phyloP scores from a whole-genome alignment of 2,329 filamentous ascomycete genomes.

The Pseudogymnoascus destructans region DNA sequence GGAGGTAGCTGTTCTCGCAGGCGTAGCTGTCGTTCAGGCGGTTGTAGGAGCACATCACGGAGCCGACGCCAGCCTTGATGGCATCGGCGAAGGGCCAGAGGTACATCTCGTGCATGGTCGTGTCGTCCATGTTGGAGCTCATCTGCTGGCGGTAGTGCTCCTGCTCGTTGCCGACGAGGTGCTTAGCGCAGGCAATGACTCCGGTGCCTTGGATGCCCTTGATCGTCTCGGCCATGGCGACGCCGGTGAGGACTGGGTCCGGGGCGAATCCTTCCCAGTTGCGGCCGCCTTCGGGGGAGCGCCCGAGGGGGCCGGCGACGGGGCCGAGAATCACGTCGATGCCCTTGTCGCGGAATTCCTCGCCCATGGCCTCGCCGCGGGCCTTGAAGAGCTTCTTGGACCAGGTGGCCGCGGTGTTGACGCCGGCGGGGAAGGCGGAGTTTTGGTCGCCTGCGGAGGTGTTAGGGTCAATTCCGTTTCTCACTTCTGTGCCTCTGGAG shows the following conservation, averaged over 20 bases:
- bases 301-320: constrained; percentile 60
- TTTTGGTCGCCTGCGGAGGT: constrained; percentile 47
- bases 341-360: constrained; percentile 62
- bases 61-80: constrained; percentile 61
- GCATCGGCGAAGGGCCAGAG: constrained; percentile 43
- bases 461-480: constrained; percentile 51
- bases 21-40: constrained; percentile 69
- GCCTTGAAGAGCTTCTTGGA: constrained; percentile 58
- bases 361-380: constrained; percentile 53
- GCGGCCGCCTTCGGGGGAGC: constrained; percentile 54
- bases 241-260: constrained; percentile 63
- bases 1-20: constrained; percentile 65
- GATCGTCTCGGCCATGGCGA: constrained; percentile 59
- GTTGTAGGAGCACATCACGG: constrained; percentile 77
- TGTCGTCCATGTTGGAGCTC: constrained; percentile 41
- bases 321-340: constrained; percentile 59
- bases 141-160: constrained; percentile 30
- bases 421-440: constrained; percentile 65
- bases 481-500: not conserved
- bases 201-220: constrained; percentile 71
- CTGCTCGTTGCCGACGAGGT: constrained; percentile 61
- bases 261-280: constrained; percentile 57
- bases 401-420: constrained; percentile 63
- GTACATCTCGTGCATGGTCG: constrained; percentile 48
- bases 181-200: constrained; percentile 73